These are phyloP conservation scores for Parascedosporium putredinis DNA, from an alignment of 2,329 filamentous ascomycete species.

Conservation along the genomic window DNA sequence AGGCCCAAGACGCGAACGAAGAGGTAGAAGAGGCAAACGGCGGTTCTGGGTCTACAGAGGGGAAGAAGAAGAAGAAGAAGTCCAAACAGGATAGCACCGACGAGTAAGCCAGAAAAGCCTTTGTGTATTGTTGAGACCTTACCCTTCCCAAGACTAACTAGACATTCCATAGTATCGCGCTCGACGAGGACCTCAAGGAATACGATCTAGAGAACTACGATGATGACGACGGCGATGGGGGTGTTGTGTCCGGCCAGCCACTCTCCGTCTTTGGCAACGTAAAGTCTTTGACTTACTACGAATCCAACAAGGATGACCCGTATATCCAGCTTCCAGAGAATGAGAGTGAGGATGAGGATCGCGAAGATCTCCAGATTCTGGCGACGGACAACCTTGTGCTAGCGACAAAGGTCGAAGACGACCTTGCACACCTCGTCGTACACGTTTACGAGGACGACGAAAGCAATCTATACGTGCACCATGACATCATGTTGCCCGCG, in stretches of 20 bases:
- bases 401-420: conserved; percentile 90
- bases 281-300: conserved; percentile 87
- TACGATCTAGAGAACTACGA: conserved; percentile 97
- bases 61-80: conserved; percentile 19
- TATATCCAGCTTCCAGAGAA: conserved; percentile 81
- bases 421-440: conserved; percentile 90
- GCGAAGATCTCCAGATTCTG: conserved; percentile 87
- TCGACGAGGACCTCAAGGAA: conserved; percentile 83
- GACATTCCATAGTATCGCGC: not conserved
- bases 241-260: conserved; percentile 46
- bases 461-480: conserved; percentile 97
- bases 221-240: conserved; percentile 54
- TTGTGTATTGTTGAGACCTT: not conserved
- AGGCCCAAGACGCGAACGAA: conserved; percentile 42
- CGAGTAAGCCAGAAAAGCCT: not conserved
- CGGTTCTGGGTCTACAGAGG: conserved; percentile 2
- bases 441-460: conserved; percentile 94
- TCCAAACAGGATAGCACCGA: conserved; percentile 19
- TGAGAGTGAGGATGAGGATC: conserved; percentile 72
- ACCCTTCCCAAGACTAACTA: not conserved
- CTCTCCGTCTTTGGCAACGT: conserved; percentile 94
- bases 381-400: conserved; percentile 88
- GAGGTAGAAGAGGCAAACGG: conserved; percentile 14
- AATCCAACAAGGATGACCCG: conserved; percentile 87
- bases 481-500: conserved; percentile 97